These are phyloP conservation scores for Metschnikowia hibisci DNA, from an alignment of 805 yeast species.

Conservation along the genomic window DNA sequence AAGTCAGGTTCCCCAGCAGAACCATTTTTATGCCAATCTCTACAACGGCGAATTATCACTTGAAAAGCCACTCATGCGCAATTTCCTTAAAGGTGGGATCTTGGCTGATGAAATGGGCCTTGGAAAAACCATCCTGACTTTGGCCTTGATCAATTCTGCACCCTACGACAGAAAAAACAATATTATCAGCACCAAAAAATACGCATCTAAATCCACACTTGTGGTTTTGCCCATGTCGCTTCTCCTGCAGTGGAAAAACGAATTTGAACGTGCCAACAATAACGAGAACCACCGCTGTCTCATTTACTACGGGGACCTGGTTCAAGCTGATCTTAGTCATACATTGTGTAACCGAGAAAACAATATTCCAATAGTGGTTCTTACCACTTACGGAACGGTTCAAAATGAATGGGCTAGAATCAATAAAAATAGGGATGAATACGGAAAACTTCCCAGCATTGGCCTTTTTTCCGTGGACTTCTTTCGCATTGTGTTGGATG, in stretches of 20 bases:
- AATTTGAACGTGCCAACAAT: constrained; percentile 57
- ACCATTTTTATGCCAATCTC: constrained; percentile 67
- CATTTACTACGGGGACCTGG: constrained; percentile 73
- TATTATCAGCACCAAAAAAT: constrained; percentile 26
- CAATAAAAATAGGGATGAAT: constrained; percentile 25
- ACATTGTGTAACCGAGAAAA: constrained; percentile 36
- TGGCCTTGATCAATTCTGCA: constrained; percentile 65
- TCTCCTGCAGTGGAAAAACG: constrained; percentile 87
- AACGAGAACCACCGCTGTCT: constrained; percentile 44
- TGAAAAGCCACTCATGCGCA: constrained; percentile 60
- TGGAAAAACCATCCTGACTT: constrained; percentile 85
- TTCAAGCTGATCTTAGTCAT: constrained; percentile 46
- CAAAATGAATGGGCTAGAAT: constrained; percentile 66
- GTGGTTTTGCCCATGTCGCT: constrained; percentile 88
- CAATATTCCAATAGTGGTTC: constrained; percentile 61
- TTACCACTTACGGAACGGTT: constrained; percentile 87
- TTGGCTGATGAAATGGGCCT: constrained; percentile 96
- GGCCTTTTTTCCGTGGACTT: constrained; percentile 73
- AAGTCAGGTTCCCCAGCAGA: constrained; percentile 6
- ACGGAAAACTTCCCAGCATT: constrained; percentile 27
- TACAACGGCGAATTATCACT: constrained; percentile 76
- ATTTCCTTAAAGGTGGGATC: constrained; percentile 73
- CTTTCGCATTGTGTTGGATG: constrained; percentile 77
- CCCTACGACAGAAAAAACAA: constrained; percentile 44
- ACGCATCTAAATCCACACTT: constrained; percentile 70